phyloP scores from a whole-genome alignment of 495 filamentous ascomycete species.

The Penicillium paradoxum region DNA sequence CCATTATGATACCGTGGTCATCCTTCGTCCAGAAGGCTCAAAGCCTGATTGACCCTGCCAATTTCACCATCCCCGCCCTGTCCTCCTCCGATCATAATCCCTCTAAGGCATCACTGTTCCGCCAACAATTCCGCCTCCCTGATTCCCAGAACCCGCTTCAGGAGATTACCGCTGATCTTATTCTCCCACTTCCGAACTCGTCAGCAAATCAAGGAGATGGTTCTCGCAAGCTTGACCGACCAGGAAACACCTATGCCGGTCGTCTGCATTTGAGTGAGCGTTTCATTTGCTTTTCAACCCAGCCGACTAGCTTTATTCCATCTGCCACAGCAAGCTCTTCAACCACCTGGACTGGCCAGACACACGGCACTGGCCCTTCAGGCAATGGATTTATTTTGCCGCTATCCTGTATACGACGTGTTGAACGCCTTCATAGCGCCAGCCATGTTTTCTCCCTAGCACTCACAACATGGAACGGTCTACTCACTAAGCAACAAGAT shows the following conservation, averaged over 20 bases:
- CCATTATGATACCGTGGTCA: conserved; percentile 70
- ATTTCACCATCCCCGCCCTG: conserved; percentile 56
- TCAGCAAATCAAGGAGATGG: conserved; percentile 54
- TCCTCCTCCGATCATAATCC: conserved; percentile 68
- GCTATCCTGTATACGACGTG: conserved; percentile 81
- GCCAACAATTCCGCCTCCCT: conserved; percentile 92
- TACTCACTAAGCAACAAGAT: conserved; percentile 49
- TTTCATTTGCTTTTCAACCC: conserved; percentile 93
- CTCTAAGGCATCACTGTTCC: conserved; percentile 88
- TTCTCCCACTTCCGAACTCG: conserved; percentile 60
- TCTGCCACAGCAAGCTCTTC: conserved; percentile 71
- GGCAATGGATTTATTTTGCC: conserved; percentile 97
- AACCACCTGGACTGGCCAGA: conserved; percentile 78
- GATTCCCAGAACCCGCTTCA: conserved; percentile 85
- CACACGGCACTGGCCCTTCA: conserved; percentile 84
- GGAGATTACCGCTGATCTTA: conserved; percentile 93
- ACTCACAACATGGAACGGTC: conserved; percentile 93
- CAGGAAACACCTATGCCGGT: conserved; percentile 84
- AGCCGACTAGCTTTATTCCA: conserved; percentile 78
- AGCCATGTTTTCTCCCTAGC: conserved; percentile 88
- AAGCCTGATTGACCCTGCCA: conserved; percentile 83
- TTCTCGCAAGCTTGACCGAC: conserved; percentile 51
- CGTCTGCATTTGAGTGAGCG: conserved; percentile 89
- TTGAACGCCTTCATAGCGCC: conserved; percentile 87
- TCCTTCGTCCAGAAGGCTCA: conserved; percentile 92